Evolutionary conservation across 2,329 filamentous ascomycete species (phyloP).

Genomic region (Aspergillus awamori): DNA sequence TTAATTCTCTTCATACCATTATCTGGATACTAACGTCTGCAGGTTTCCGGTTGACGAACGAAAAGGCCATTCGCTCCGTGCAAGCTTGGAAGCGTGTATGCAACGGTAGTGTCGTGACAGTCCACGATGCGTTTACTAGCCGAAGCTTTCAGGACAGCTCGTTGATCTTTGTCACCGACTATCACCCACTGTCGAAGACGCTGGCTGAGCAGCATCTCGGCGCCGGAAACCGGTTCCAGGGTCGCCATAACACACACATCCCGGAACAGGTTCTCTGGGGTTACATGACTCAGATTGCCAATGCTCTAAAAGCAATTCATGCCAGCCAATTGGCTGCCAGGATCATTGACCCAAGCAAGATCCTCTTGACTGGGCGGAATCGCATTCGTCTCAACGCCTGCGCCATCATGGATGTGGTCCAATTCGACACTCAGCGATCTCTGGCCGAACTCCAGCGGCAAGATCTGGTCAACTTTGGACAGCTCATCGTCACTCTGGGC

Average conservation of each 20-base stretch:
- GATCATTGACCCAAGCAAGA: slow-evolving; percentile 83
- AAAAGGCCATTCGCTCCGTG: slow-evolving; percentile 81
- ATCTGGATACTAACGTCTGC: not conserved
- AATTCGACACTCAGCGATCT: slow-evolving; percentile 71
- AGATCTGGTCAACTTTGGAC: slow-evolving; percentile 82
- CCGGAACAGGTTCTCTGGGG: slow-evolving; percentile 81
- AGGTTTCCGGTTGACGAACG: slow-evolving; percentile 85
- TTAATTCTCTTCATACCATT: not conserved
- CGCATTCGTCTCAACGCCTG: slow-evolving; percentile 86
- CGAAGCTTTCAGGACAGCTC: slow-evolving; percentile 93
- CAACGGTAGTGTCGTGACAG: slow-evolving; percentile 78
- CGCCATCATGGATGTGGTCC: slow-evolving; percentile 84
- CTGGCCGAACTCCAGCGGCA: slow-evolving; percentile 80
- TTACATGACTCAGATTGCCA: slow-evolving; percentile 89
- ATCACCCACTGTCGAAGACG: slow-evolving; percentile 87
- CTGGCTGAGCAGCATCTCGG: slow-evolving; percentile 74
- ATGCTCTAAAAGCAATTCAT: slow-evolving; percentile 85
- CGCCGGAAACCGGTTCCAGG: slow-evolving; percentile 43
- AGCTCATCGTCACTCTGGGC: slow-evolving; percentile 79
- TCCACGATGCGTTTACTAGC: slow-evolving; percentile 92
- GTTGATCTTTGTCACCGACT: slow-evolving; percentile 90
- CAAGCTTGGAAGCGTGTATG: slow-evolving; percentile 87
- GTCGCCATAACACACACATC: slow-evolving; percentile 55
- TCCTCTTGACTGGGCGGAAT: slow-evolving; percentile 87
- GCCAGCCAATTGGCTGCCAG: slow-evolving; percentile 77